phyloP scores from a whole-genome alignment of 2,329 filamentous ascomycete genomes.

The Gnomoniopsis sp. region DNA sequence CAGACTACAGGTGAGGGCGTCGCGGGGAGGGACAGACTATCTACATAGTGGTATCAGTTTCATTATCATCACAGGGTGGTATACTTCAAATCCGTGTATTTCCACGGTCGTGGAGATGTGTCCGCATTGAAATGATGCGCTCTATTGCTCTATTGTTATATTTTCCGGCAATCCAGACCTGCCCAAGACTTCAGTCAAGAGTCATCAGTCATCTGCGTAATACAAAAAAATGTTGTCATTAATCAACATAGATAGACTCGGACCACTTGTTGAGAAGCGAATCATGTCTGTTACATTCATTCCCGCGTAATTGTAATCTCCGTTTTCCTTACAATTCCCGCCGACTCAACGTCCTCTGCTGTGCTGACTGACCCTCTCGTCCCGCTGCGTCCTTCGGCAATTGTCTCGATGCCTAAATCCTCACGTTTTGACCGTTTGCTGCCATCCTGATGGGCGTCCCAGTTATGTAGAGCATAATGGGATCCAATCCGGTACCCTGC shows the following conservation, averaged over 20 bases:
- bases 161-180: too few relatives aligned
- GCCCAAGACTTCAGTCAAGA: background rate
- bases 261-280: background rate
- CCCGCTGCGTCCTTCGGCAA: background rate
- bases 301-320: slow-evolving; percentile 6
- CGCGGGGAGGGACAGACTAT: too few relatives aligned
- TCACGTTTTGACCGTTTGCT: background rate
- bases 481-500: slow-evolving; percentile 4
- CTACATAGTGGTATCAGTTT: too few relatives aligned
- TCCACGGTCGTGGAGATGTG: too few relatives aligned
- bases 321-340: slow-evolving; percentile 3
- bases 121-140: too few relatives aligned
- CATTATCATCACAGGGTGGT: too few relatives aligned
- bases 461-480: slow-evolving; percentile 1
- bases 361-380: background rate
- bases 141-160: too few relatives aligned
- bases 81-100: too few relatives aligned
- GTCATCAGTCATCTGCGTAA: background rate
- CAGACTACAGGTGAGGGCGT: too few relatives aligned
- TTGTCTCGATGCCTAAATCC: background rate
- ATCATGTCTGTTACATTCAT: background rate
- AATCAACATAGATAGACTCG: background rate
- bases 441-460: background rate
- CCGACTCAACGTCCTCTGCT: slow-evolving; percentile 1
- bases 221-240: background rate